Conservation (phyloP, 2,329 filamentous ascomycete genomes). For the Claviceps pazoutovae region DNA sequence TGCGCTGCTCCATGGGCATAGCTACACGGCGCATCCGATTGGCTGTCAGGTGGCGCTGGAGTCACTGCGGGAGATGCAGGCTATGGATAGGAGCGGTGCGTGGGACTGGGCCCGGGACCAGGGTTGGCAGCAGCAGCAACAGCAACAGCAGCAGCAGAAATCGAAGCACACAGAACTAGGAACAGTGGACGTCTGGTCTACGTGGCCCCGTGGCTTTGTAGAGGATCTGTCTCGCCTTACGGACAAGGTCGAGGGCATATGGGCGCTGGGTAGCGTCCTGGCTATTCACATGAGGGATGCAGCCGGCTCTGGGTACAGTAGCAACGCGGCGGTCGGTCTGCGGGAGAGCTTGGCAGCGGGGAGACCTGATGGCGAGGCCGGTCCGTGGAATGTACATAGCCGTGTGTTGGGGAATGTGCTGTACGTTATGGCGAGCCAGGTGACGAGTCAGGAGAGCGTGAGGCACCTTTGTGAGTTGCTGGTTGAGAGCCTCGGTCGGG, state of each 20-base stretch:
- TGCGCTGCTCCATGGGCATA: slow-evolving; percentile 70
- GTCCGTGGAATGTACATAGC: slow-evolving; percentile 36
- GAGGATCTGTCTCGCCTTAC: slow-evolving; percentile 39
- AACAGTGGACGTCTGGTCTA: slow-evolving; percentile 41
- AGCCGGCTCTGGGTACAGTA: slow-evolving; percentile 31
- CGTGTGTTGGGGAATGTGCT: slow-evolving; percentile 44
- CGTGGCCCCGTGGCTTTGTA: slow-evolving; percentile 53
- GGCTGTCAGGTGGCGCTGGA: slow-evolving; percentile 68
- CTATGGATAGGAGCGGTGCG: slow-evolving; percentile 38
- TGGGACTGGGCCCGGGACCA: slow-evolving; percentile 43
- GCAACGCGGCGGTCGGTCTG: slow-evolving; percentile 29
- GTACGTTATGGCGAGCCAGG: slow-evolving; percentile 44
- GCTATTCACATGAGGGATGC: slow-evolving; percentile 41
- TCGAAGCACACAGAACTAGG: not conserved
- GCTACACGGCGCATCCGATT: slow-evolving; percentile 73
- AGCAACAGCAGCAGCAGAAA: not conserved
- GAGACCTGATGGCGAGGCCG: slow-evolving; percentile 11
- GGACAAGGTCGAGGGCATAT: slow-evolving; percentile 45
- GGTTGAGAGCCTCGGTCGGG: slow-evolving; percentile 2
- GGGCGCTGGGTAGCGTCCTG: slow-evolving; percentile 62
- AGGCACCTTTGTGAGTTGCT: slow-evolving; percentile 11
- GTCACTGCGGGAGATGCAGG: slow-evolving; percentile 44
- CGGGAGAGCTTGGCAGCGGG: slow-evolving; percentile 21
- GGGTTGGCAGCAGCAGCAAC: slow-evolving; percentile 20
- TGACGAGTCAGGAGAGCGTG: slow-evolving; percentile 19